Percentiles rank a stretch among this genome's conserved stretches.
Evolutionary conservation across 352 stramenopile species (phyloP).

Genomic region (Aphanomyces stellatus): DNA sequence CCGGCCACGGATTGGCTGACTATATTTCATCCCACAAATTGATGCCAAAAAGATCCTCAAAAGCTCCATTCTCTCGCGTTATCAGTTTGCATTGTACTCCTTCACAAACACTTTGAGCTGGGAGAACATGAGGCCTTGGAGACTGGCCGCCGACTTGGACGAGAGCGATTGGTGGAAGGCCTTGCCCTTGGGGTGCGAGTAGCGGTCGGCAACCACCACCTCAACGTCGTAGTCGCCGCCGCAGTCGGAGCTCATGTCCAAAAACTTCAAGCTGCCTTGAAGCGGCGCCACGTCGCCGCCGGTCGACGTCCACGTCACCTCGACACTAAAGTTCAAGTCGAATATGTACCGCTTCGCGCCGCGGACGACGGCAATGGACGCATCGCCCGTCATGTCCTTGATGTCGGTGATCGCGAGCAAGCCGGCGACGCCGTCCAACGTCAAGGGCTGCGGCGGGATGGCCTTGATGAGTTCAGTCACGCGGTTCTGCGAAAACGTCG

Average conservation of each 20-base stretch:
- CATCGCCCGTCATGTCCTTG: slow-evolving; percentile 85
- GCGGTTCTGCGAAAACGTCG: slow-evolving; percentile 68
- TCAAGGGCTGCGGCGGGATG: slow-evolving; percentile 23
- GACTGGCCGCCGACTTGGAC: slow-evolving; percentile 33
- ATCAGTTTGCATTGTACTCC: slow-evolving; percentile 73
- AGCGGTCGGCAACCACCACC: slow-evolving; percentile 51
- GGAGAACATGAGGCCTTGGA: slow-evolving; percentile 45
- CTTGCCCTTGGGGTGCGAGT: slow-evolving; percentile 57
- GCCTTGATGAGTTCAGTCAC: slow-evolving; percentile 54
- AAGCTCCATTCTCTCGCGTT: no score
- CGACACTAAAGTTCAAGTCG: slow-evolving; percentile 62
- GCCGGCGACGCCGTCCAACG: slow-evolving; percentile 28
- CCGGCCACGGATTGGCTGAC: no score
- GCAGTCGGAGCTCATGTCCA: slow-evolving; percentile 76
- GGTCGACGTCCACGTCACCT: slow-evolving; percentile 30
- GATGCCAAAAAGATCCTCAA: no score
- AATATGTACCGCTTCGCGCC: slow-evolving; percentile 88
- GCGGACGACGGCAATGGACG: slow-evolving; percentile 86
- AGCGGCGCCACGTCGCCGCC: slow-evolving; percentile 17
- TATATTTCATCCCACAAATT: no score
- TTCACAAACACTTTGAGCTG: slow-evolving; percentile 54
- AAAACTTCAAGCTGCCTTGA: slow-evolving; percentile 59
- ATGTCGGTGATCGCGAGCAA: slow-evolving; percentile 55
- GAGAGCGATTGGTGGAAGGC: slow-evolving; percentile 53
- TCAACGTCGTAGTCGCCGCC: slow-evolving; percentile 66